Conservation (phyloP, 495 filamentous ascomycete genomes). For the Lentithecium fluviatile region DNA sequence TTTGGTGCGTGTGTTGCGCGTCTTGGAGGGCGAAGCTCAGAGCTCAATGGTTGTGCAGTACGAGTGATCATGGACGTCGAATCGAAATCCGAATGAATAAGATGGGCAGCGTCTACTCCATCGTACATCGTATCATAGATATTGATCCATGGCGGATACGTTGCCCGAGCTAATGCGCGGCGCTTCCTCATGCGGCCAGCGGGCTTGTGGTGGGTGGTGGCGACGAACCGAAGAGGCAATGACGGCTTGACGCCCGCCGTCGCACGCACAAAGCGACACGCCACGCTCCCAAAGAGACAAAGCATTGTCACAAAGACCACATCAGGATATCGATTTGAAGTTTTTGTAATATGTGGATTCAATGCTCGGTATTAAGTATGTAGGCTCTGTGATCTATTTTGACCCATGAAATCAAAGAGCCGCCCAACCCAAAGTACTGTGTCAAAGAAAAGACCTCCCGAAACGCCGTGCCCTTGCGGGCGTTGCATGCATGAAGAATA, state of each 20-base stretch:
- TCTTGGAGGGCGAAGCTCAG: too few relatives aligned
- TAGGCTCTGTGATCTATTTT: background rate
- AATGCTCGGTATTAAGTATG: too few relatives aligned
- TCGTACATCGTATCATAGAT: background rate
- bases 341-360: too few relatives aligned
- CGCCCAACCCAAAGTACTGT: background rate
- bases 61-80: too few relatives aligned
- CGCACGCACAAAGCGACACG: too few relatives aligned
- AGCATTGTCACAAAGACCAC: too few relatives aligned
- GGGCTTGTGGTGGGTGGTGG: background rate
- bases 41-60: too few relatives aligned
- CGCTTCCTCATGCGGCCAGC: background rate
- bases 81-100: background rate
- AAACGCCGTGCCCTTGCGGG: background rate
- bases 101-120: background rate
- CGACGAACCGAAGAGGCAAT: background rate
- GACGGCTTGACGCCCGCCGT: background rate
- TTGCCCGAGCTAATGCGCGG: background rate
- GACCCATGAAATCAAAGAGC: background rate
- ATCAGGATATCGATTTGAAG: too few relatives aligned
- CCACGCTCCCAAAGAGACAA: too few relatives aligned
- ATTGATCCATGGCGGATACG: background rate
- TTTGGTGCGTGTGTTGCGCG: too few relatives aligned
- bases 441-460: background rate
- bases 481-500: background rate